Percentiles rank a stretch among this genome's conserved stretches.
These are phyloP conservation scores for Penicillium sp. DNA, from an alignment of 2,329 filamentous ascomycete genomes.

Conservation along the genomic window DNA sequence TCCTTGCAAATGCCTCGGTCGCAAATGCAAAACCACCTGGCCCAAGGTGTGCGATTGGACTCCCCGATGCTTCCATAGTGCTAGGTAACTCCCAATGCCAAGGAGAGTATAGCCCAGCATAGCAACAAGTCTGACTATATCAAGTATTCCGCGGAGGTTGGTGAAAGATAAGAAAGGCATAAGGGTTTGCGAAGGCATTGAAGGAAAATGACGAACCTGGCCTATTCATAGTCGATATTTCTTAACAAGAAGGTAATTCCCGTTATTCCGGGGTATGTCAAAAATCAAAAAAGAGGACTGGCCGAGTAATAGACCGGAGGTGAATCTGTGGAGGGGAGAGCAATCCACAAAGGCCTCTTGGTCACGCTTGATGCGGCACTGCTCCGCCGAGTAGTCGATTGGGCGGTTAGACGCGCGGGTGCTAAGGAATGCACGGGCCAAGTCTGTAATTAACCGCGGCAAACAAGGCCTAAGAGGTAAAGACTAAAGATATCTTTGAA, in stretches of 20 bases:
- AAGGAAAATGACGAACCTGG: conserved; percentile 44
- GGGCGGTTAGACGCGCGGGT: conserved; percentile 22
- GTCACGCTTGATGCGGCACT: conserved; percentile 21
- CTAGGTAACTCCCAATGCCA: background rate
- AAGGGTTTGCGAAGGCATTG: conserved; percentile 16
- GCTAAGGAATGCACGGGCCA: conserved; percentile 11
- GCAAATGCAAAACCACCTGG: conserved; percentile 18
- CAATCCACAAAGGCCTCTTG: conserved; percentile 18
- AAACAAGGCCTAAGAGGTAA: background rate
- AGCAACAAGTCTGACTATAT: conserved; percentile 2
- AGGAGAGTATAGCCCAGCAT: conserved; percentile 4
- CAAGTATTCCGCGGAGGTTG: conserved; percentile 2
- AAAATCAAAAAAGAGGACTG: conserved; percentile 10
- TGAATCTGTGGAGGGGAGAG: conserved; percentile 16
- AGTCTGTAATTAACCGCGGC: background rate
- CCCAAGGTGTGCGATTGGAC: conserved; percentile 20
- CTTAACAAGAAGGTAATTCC: background rate
- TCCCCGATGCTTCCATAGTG: background rate
- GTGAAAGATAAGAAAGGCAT: conserved; percentile 2
- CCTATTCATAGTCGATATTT: conserved; percentile 43
- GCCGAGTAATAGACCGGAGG: conserved; percentile 4
- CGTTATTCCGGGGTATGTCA: conserved; percentile 11
- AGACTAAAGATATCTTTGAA: background rate
- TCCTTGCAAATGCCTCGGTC: conserved; percentile 22
- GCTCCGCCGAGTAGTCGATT: conserved; percentile 28